Evolutionary conservation across 2,329 filamentous ascomycete genomes (phyloP).

Genomic region (Zarea fungicola): DNA sequence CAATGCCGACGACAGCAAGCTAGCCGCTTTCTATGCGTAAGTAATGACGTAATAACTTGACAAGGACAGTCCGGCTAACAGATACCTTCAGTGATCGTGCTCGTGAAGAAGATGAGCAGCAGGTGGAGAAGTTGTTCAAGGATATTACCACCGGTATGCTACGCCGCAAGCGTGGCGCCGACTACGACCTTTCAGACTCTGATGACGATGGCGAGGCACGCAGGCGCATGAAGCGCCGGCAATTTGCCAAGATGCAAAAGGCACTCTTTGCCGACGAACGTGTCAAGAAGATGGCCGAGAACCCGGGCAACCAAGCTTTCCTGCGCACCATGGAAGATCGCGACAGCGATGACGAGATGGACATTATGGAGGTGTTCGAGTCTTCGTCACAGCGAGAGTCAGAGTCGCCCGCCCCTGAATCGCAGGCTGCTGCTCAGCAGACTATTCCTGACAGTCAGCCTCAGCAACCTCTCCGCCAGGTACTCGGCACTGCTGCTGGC

Average conservation of each 20-base stretch:
- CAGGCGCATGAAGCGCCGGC: conserved; percentile 74
- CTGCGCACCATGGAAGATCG: conserved; percentile 83
- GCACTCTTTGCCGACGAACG: conserved; percentile 84
- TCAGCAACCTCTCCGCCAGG: conserved; percentile 17
- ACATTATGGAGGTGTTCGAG: conserved; percentile 57
- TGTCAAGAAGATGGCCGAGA: conserved; percentile 82
- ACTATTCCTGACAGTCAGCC: conserved; percentile 50
- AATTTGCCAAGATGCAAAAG: conserved; percentile 89
- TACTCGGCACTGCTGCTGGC: conserved; percentile 27
- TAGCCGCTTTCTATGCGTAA: conserved; percentile 87
- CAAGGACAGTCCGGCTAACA: conserved; percentile 18
- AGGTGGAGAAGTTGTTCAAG: conserved; percentile 85
- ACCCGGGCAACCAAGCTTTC: conserved; percentile 86
- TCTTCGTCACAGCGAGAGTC: conserved; percentile 29
- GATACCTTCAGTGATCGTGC: conserved; percentile 60
- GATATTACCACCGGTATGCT: conserved; percentile 88
- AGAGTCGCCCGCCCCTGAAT: conserved; percentile 28
- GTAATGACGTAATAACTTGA: conserved; percentile 36
- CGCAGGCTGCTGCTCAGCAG: conserved; percentile 25
- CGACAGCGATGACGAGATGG: conserved; percentile 68
- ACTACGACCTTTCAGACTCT: conserved; percentile 82
- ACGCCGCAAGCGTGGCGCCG: conserved; percentile 74
- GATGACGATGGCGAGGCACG: conserved; percentile 79
- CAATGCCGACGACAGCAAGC: conserved; percentile 70
- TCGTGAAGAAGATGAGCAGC: conserved; percentile 74